Evolutionary conservation across 179 eudicot species (phyloP), one percentile per base, ranked within the genome.

Genomic region (Patellifolia procumbens): DNA sequence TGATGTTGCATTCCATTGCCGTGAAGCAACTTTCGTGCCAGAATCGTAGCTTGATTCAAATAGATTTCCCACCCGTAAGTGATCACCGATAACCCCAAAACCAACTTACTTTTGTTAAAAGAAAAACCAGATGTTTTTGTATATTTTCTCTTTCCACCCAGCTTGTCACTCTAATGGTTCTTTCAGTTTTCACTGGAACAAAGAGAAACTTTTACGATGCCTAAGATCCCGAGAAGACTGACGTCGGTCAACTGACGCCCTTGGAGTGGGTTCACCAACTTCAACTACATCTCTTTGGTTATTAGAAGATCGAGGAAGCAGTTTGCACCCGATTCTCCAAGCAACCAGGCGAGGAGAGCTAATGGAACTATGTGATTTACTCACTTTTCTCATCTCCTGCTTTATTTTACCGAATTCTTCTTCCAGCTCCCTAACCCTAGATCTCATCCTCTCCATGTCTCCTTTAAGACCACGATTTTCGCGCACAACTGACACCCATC

Each of bases 381-480:
- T 84, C 55, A 88, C 97, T 84, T 79, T 91, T 78, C 83, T 93
- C 86, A 95, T 85, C 76, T 95, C 89, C 72, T 81, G 89, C 87
- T 88, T 93, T 67, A 95, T 93, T 73, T 81, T 86, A 56, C 84
- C 80, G 72, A 95, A 91, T 49, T 93, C 97, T 81, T 91, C 81
- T 85, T 95, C 97, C 11, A 95, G 84, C 75, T 90, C 95, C 61
- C 86, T 89, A 60, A 95, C 99, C 79, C 92, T 78, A 49, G 92
- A 84, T 81, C 86, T 90, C 97, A 95, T 90, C 56, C 84, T 85
- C 55, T 92, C 97, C 93, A 95, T 80, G 84, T 93, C 93, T 39
- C 78, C 90, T 79, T 88, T 90, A 29, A 93, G 80, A 66, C 80
- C 90, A 32, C 76, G 88, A 79, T 93, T 95, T 73, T 88, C 91